phyloP scores from a whole-genome alignment of 2,329 filamentous ascomycete species.

The Sporothrix globosa region DNA sequence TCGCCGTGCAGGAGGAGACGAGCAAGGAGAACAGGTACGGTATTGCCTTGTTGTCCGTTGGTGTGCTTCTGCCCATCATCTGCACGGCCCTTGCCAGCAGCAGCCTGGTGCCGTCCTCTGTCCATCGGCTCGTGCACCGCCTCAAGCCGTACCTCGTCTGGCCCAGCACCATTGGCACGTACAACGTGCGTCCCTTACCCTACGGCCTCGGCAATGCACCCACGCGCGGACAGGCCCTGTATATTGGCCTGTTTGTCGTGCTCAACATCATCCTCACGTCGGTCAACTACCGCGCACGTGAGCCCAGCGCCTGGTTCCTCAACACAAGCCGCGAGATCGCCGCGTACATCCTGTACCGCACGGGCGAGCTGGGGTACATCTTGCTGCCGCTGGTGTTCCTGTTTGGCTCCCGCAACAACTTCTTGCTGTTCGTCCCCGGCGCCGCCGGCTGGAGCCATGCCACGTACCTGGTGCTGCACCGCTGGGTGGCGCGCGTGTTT shows the following conservation, averaged over 20 bases:
- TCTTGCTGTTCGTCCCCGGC: slow-evolving; percentile 41
- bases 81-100: slow-evolving; percentile 3
- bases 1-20: slow-evolving; percentile 1
- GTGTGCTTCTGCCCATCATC: background rate
- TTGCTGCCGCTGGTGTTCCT: slow-evolving; percentile 46
- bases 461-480: slow-evolving; percentile 54
- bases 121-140: background rate
- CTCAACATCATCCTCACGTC: slow-evolving; percentile 7
- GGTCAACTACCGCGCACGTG: slow-evolving; percentile 5
- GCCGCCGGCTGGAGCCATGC: slow-evolving; percentile 55
- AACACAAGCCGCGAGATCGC: slow-evolving; percentile 18
- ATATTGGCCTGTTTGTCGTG: background rate
- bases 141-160: slow-evolving; percentile 8
- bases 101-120: background rate
- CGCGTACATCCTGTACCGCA: slow-evolving; percentile 25
- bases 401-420: slow-evolving; percentile 52
- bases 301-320: slow-evolving; percentile 24
- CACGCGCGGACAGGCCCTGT: background rate
- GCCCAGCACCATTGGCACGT: slow-evolving; percentile 7
- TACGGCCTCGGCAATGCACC: background rate
- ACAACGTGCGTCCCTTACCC: background rate
- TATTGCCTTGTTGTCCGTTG: background rate
- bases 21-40: slow-evolving; percentile 12
- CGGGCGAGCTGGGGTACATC: slow-evolving; percentile 31
- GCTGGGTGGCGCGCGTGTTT: slow-evolving; percentile 53